Percentiles rank a stretch among this genome's conserved stretches.
These are phyloP conservation scores for Cochlearia excelsa DNA, from an alignment of 345 rosid species.

Conservation along the genomic window DNA sequence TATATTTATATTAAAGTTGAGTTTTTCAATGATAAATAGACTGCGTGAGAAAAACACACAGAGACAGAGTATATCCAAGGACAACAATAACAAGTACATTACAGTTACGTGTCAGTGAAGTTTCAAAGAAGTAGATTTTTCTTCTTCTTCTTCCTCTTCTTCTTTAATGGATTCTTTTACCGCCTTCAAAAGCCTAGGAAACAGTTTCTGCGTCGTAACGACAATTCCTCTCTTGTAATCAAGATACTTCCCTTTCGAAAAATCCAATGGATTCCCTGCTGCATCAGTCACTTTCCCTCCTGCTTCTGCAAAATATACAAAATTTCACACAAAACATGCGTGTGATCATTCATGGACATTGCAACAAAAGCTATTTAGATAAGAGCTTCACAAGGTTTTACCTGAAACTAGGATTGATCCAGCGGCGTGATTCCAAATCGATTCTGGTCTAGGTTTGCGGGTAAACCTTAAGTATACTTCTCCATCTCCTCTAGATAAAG, in stretches of 20 bases:
- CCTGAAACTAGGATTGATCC: slow-evolving; percentile 89
- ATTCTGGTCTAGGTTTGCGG: slow-evolving; percentile 76
- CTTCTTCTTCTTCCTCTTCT: slow-evolving; percentile 25
- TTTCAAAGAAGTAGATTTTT: slow-evolving; percentile 20
- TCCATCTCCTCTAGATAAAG: slow-evolving; percentile 92
- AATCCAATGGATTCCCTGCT: slow-evolving; percentile 71
- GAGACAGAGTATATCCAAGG: neutral
- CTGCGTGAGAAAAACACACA: slow-evolving; percentile 14
- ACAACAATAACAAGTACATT: slow-evolving; percentile 25
- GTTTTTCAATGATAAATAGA: neutral
- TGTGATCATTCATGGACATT: slow-evolving; percentile 10
- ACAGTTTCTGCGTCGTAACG: slow-evolving; percentile 68
- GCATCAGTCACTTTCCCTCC: slow-evolving; percentile 75
- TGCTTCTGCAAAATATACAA: slow-evolving; percentile 57
- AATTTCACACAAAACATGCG: neutral
- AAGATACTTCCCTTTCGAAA: slow-evolving; percentile 74
- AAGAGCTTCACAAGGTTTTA: slow-evolving; percentile 16
- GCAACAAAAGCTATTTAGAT: slow-evolving; percentile 3
- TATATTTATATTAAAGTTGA: slow-evolving; percentile 5
- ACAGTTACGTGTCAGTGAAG: slow-evolving; percentile 38
- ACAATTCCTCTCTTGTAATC: slow-evolving; percentile 69
- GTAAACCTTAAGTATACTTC: slow-evolving; percentile 86
- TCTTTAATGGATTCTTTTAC: slow-evolving; percentile 61
- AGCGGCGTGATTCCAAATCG: slow-evolving; percentile 98
- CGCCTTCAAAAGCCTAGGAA: slow-evolving; percentile 75